Percentiles rank a stretch among this genome's conserved stretches.
Evolutionary conservation across 2,329 filamentous ascomycete species (phyloP).

Genomic region (Huntiella savannae): DNA sequence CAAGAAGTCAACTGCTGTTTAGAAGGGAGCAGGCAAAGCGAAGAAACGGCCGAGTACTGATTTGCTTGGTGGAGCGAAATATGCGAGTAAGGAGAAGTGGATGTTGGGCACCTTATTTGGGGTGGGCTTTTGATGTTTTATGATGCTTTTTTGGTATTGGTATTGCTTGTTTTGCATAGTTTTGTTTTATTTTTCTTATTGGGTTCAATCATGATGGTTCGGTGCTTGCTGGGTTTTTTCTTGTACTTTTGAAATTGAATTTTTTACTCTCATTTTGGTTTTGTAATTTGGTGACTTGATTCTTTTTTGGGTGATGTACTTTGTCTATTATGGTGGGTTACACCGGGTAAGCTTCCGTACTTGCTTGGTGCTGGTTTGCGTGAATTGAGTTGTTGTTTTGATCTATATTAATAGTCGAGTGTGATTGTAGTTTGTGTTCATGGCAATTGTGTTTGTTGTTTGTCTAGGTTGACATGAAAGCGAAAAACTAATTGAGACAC

Average conservation of each 20-base stretch:
- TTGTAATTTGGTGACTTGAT: not conserved
- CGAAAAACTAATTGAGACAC: too few relatives aligned
- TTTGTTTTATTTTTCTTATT: conserved; percentile 1
- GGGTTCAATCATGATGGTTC: conserved; percentile 1
- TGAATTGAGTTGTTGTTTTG: too few relatives aligned
- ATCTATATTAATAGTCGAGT: too few relatives aligned
- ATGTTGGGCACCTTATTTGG: not conserved
- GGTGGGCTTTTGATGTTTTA: not conserved
- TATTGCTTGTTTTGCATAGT: conserved; percentile 1
- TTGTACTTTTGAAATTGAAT: not conserved
- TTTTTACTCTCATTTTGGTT: not conserved
- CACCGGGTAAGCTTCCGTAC: too few relatives aligned
- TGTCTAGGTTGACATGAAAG: too few relatives aligned
- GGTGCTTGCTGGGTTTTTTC: not conserved
- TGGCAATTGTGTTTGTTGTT: too few relatives aligned
- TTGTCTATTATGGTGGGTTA: not conserved
- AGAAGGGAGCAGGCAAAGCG: not conserved
- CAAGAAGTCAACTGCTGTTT: conserved; percentile 9
- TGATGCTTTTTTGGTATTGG: conserved; percentile 1
- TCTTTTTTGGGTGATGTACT: not conserved
- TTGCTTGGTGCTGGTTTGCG: too few relatives aligned
- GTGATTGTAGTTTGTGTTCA: too few relatives aligned
- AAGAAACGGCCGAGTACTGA: not conserved
- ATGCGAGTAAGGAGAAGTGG: not conserved
- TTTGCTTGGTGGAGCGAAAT: not conserved